Conservation (phyloP, 768 basidiomycete genomes). For the Boletus reticulatus region DNA sequence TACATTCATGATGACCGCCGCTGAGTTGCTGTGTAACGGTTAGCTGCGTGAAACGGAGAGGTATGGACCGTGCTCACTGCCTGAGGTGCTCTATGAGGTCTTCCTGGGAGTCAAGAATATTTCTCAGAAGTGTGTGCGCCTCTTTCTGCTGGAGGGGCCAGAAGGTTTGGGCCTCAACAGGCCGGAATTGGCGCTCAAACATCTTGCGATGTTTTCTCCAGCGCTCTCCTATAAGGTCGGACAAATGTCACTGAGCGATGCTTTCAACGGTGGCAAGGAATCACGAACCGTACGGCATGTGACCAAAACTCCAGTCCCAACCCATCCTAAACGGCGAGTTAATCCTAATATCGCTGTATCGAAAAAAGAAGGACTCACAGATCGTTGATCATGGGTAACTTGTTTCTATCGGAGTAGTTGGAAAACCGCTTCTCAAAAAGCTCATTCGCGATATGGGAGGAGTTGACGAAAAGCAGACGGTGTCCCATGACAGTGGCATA, state of each 20-base stretch:
- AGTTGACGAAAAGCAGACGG: slow-evolving; percentile 47
- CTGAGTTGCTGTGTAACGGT: slow-evolving; percentile 39
- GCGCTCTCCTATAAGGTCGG: slow-evolving; percentile 38
- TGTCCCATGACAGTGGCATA: slow-evolving; percentile 51
- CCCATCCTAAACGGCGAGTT: slow-evolving; percentile 38
- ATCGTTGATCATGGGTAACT: slow-evolving; percentile 49
- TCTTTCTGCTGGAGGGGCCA: slow-evolving; percentile 47
- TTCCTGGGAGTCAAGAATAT: slow-evolving; percentile 41
- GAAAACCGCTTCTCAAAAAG: slow-evolving; percentile 55
- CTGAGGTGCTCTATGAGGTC: slow-evolving; percentile 48
- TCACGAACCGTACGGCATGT: slow-evolving; percentile 48
- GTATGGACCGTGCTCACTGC: slow-evolving; percentile 35
- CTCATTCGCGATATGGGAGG: slow-evolving; percentile 44
- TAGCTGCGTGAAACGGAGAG: not conserved
- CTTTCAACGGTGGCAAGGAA: not conserved
- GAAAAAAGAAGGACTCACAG: slow-evolving; percentile 33
- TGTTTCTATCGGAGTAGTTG: slow-evolving; percentile 54
- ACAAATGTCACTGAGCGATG: not conserved
- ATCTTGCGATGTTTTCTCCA: slow-evolving; percentile 53
- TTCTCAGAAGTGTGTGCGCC: slow-evolving; percentile 43
- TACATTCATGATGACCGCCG: slow-evolving; percentile 52
- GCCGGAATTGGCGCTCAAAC: slow-evolving; percentile 52
- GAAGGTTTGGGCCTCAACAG: slow-evolving; percentile 38
- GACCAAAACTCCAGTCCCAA: slow-evolving; percentile 52
- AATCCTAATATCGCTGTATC: not conserved